Evolutionary conservation across 1,139 yeast genomes (phyloP).

Genomic region (Saccharomyces hybrid): DNA sequence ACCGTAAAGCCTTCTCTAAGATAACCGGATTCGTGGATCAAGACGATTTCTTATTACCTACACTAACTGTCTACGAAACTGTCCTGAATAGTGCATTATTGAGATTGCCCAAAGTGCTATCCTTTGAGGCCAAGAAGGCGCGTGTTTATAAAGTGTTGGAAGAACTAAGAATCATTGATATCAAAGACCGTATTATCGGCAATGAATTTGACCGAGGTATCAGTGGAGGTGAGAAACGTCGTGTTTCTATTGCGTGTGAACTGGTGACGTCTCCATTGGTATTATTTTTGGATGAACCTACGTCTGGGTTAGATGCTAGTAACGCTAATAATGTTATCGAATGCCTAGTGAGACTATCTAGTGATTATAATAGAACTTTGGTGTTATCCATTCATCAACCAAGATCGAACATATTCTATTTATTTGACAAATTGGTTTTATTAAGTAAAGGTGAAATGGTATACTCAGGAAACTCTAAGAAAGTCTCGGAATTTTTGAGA

Average conservation of each 20-base stretch:
- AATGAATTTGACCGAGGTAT: conserved; percentile 86
- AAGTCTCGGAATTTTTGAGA: conserved; percentile 65
- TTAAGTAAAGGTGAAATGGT: conserved; percentile 81
- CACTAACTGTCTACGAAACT: conserved; percentile 91
- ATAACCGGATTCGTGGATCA: conserved; percentile 94
- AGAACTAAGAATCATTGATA: conserved; percentile 74
- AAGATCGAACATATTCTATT: conserved; percentile 87
- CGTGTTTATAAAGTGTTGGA: conserved; percentile 79
- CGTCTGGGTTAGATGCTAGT: conserved; percentile 90
- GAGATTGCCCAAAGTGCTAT: conserved; percentile 76
- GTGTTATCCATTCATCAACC: conserved; percentile 96
- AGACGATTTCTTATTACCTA: conserved; percentile 84
- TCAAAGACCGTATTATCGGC: conserved; percentile 83
- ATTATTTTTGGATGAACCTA: conserved; percentile 79
- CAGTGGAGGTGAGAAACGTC: conserved; percentile 87
- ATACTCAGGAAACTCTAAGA: conserved; percentile 75
- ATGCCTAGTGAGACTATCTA: conserved; percentile 69
- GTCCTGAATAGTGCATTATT: conserved; percentile 85
- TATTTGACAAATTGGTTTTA: conserved; percentile 74
- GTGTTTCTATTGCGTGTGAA: conserved; percentile 88
- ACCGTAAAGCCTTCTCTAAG: conserved; percentile 46
- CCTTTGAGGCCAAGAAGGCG: conserved; percentile 59
- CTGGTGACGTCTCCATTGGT: conserved; percentile 80
- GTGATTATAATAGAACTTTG: conserved; percentile 76
- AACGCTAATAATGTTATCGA: conserved; percentile 91